Percentiles rank a stretch among this genome's conserved stretches.
Conservation (phyloP, 164 flowering plant genomes). For the Platanus orientalis region DNA sequence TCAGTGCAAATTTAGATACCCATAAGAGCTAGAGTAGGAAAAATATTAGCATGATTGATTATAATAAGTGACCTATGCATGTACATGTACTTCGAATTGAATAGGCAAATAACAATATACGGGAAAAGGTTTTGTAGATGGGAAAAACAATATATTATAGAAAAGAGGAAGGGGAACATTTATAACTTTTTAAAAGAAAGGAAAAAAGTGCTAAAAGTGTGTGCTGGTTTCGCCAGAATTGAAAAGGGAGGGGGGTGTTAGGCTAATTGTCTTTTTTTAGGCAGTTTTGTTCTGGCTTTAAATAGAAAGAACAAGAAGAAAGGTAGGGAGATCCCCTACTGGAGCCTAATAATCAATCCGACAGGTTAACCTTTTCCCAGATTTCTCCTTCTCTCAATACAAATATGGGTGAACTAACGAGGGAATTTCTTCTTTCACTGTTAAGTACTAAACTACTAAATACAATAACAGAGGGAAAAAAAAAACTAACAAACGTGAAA, state of each 20-base stretch:
- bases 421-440: background rate
- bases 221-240: background rate
- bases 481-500: too few species aligned
- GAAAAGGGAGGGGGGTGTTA: conserved; percentile 2
- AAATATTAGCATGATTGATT: too few species aligned
- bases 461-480: too few species aligned
- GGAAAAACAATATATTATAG: too few species aligned
- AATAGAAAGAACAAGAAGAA: conserved; percentile 37
- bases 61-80: too few species aligned
- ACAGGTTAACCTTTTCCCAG: conserved; percentile 29
- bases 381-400: background rate
- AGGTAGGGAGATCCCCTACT: conserved; percentile 24
- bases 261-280: conserved; percentile 38
- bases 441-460: too few species aligned
- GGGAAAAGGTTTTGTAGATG: too few species aligned
- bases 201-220: background rate
- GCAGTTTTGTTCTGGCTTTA: conserved; percentile 37
- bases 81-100: too few species aligned
- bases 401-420: background rate
- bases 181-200: too few species aligned
- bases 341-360: conserved; percentile 34
- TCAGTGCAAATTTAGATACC: too few species aligned
- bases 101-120: background rate
- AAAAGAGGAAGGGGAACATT: too few species aligned
- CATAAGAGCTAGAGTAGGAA: background rate